Conservation (phyloP, 805 yeast species). For the Candida pini region DNA sequence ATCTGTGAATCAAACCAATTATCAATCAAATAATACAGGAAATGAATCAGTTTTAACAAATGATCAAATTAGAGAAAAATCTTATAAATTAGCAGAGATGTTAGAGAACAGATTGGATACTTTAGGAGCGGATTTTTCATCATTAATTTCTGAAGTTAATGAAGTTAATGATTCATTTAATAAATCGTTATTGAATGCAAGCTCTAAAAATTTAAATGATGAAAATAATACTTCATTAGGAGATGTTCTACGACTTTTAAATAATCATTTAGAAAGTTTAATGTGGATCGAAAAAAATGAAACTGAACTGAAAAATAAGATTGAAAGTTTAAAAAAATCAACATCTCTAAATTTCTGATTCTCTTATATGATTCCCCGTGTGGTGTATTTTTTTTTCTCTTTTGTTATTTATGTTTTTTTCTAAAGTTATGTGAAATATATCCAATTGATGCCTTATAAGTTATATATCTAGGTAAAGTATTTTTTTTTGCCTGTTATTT, state of each 20-base stretch:
- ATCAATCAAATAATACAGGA: slow-evolving; percentile 6
- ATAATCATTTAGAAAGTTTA: slow-evolving; percentile 84
- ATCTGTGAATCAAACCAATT: slow-evolving; percentile 24
- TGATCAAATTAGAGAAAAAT: slow-evolving; percentile 85
- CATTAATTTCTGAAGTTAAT: slow-evolving; percentile 77
- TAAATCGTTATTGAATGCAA: slow-evolving; percentile 40
- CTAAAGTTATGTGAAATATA: no score
- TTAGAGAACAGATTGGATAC: slow-evolving; percentile 76
- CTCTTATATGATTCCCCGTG: no score
- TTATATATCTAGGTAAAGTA: no score
- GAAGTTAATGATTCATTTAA: slow-evolving; percentile 77
- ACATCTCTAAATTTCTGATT: no score
- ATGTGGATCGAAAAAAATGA: slow-evolving; percentile 81
- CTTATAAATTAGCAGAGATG: slow-evolving; percentile 80
- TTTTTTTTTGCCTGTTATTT: no score
- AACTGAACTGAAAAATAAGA: slow-evolving; percentile 57
- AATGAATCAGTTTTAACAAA: slow-evolving; percentile 40
- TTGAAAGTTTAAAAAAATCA: slow-evolving; percentile 35
- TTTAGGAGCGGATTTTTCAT: slow-evolving; percentile 69
- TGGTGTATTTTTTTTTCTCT: no score
- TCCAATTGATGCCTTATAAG: no score
- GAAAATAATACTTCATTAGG: slow-evolving; percentile 38
- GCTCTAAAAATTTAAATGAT: slow-evolving; percentile 12
- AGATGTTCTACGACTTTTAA: slow-evolving; percentile 74
- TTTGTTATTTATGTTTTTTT: no score